These are phyloP conservation scores for Lodderomyces orthopsilosis DNA, from an alignment of 1,139 yeast genomes.

Conservation along the genomic window DNA sequence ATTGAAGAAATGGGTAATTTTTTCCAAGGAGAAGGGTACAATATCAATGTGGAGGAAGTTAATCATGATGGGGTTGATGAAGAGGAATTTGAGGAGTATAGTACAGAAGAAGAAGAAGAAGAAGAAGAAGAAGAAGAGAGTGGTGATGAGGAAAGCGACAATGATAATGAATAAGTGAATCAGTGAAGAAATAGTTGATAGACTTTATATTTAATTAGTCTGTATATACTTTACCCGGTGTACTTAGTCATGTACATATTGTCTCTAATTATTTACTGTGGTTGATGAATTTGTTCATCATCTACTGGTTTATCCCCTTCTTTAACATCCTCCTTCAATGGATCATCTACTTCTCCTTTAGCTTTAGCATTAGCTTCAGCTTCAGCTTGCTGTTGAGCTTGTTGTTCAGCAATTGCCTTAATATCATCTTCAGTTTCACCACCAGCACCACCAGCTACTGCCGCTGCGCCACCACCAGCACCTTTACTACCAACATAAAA, in stretches of 20 bases:
- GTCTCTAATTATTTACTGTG: background rate
- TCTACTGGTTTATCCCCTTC: background rate
- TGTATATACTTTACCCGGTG: conserved; percentile 1
- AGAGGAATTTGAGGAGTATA: conserved; percentile 12
- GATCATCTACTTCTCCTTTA: background rate
- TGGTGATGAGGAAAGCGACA: conserved; percentile 4
- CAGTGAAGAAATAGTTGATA: conserved; percentile 1
- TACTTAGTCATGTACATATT: no score
- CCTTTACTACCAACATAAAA: background rate
- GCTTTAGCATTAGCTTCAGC: conserved; percentile 1
- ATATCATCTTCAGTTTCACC: background rate
- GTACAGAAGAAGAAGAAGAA: conserved; percentile 6
- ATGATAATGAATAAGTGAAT: background rate
- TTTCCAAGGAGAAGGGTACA: conserved; percentile 57
- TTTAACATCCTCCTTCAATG: conserved; percentile 3
- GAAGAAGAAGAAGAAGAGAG: conserved; percentile 6
- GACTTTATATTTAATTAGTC: background rate
- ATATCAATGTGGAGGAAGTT: conserved; percentile 49
- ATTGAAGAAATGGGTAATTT: conserved; percentile 45
- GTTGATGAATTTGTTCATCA: conserved; percentile 1
- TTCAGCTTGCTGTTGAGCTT: conserved; percentile 1
- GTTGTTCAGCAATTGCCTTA: conserved; percentile 1
- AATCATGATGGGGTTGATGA: conserved; percentile 27
- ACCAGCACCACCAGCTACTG: background rate
- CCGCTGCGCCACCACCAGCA: background rate